Base-by-base conservation (phyloP, 345 rosid species). In the Angophora floribunda region DNA sequence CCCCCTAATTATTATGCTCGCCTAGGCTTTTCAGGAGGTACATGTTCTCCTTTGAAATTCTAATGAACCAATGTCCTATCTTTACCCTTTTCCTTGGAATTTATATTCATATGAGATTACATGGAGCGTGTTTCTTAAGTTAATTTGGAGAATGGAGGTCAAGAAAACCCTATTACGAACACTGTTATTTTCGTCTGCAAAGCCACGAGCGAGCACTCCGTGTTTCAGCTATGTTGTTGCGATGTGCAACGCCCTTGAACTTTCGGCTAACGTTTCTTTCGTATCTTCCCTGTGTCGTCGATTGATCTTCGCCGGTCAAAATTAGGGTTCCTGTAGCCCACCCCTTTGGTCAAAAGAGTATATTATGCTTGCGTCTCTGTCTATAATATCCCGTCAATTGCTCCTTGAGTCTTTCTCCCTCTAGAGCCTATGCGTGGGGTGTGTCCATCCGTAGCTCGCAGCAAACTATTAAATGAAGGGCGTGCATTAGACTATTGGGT, bases 1-100 rank as follows among this genome's bases (percentile, higher is more conserved):
- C 51, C 52, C 79, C 51, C 88, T 91, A 86, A 92, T 91, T 89
- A 90, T 92, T 93, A 85, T 86, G 90, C 88, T 89, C 86, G 85
- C 88, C 90, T 90, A 87, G 88, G 49, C 79, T 90, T 89, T 88
- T 85, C 85, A 78, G 91, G 85, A 53, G 41, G 84, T 41, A 41
- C 26, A 7, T 5, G 24, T 32, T 10, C 49, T 51, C 28, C n/a
- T 49, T 86, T 10, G n/a, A 14, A 11, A 41, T 17, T 51, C 86
- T 5, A 51, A 22, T 41, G 8, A 19, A 8, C 59, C 45, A 52
- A 9, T 9, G 86, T 8, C 84, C 12, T 6, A 45, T 44, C 49
- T 41, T 19, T 75, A 41, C 22, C 45, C 5, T 75, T 75, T 75
- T 9, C 84, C 28, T 41, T 3, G 21, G 15, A 75, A 41, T 41